Conservation (phyloP, 1,284 basidiomycete genomes). For the Puccinia polysora region DNA sequence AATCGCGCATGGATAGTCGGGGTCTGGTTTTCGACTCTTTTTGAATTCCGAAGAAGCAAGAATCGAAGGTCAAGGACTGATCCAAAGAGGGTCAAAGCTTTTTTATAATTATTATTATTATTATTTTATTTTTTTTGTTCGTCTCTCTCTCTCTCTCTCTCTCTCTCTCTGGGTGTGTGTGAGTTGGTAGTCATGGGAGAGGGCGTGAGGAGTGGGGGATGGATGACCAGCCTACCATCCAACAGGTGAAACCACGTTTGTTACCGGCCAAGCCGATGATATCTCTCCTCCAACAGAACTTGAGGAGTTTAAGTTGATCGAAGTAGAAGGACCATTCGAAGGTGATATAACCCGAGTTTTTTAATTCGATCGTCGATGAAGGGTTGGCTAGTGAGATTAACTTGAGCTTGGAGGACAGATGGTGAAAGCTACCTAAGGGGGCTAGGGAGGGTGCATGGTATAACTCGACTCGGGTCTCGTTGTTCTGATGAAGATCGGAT, state of each 20-base stretch:
- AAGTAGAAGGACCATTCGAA: constrained; percentile 40
- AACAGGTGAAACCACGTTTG: constrained; percentile 34
- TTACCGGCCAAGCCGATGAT: constrained; percentile 19
- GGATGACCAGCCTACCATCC: constrained; percentile 16
- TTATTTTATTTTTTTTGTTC: neutral
- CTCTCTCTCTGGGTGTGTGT: too few relatives aligned
- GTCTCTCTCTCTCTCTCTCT: too few relatives aligned
- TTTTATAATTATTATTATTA: neutral
- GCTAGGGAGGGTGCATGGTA: constrained; percentile 22
- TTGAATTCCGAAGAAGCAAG: neutral
- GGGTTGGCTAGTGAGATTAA: constrained; percentile 24
- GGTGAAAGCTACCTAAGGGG: constrained; percentile 4
- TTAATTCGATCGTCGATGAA: constrained; percentile 10
- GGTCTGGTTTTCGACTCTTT: constrained; percentile 37
- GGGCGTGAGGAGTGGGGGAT: neutral
- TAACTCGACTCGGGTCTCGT: constrained; percentile 1
- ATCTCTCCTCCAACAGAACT: constrained; percentile 35
- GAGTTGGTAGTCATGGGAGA: neutral
- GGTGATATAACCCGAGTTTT: constrained; percentile 24
- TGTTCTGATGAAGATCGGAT: constrained; percentile 6
- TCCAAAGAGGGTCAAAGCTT: too few relatives aligned
- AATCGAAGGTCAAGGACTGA: too few relatives aligned
- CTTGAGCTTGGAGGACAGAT: constrained; percentile 15
- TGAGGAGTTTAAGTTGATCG: constrained; percentile 1
- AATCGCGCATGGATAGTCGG: constrained; percentile 40